A percentile compares a stretch with the other conserved stretches of the same genome.
These are phyloP conservation scores for Elongisporangium prolatum DNA, from an alignment of 352 stramenopile species.

Conservation along the genomic window DNA sequence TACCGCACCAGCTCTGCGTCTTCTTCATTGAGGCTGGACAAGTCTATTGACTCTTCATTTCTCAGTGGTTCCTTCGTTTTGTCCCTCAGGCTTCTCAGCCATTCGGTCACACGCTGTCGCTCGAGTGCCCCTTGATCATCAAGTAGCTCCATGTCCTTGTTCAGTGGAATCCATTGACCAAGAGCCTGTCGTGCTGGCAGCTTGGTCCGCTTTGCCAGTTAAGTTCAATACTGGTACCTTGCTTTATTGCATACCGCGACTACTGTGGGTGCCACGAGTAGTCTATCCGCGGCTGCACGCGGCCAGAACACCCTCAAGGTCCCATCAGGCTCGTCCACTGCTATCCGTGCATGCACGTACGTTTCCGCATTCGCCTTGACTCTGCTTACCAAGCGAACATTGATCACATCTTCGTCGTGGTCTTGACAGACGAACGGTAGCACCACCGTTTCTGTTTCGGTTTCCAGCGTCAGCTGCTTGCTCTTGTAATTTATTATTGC, in stretches of 20 bases:
- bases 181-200: slow-evolving; percentile 8
- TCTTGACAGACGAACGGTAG: slow-evolving; percentile 2
- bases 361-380: slow-evolving; percentile 3
- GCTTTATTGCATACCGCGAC: neutral
- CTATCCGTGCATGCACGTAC: neutral
- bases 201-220: slow-evolving; percentile 6
- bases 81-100: neutral
- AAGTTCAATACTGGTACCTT: slow-evolving; percentile 10
- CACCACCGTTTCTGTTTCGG: neutral
- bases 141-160: slow-evolving; percentile 9
- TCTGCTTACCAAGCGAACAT: slow-evolving; percentile 8
- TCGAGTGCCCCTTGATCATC: slow-evolving; percentile 5
- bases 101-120: neutral
- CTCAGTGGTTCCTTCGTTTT: neutral
- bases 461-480: slow-evolving; percentile 1
- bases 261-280: slow-evolving; percentile 12
- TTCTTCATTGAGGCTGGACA: slow-evolving; percentile 2
- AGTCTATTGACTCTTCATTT: slow-evolving; percentile 5
- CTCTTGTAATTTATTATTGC: slow-evolving; percentile 7
- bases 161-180: slow-evolving; percentile 9
- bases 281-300: neutral
- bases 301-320: slow-evolving; percentile 4
- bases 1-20: slow-evolving; percentile 6
- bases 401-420: neutral
- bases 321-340: slow-evolving; percentile 9